Evolutionary conservation across 2,329 filamentous ascomycete genomes (phyloP).

Genomic region (Beauveria caledonica): DNA sequence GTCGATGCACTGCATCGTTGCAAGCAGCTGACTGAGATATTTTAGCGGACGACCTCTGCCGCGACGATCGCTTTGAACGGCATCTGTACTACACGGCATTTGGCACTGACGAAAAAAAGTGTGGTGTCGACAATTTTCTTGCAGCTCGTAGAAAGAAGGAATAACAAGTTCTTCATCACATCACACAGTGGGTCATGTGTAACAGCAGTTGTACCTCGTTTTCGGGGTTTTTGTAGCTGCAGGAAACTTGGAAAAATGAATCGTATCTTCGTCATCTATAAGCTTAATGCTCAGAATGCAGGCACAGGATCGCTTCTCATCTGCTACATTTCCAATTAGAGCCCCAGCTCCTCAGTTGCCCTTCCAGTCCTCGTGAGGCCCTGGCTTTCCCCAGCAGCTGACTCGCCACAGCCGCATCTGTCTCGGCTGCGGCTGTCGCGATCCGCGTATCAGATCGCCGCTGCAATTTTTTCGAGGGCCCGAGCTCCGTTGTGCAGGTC

Average conservation of each 20-base stretch:
- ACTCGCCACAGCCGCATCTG: conserved; percentile 20
- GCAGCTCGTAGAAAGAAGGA: background rate
- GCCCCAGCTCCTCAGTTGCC: conserved; percentile 16
- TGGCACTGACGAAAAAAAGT: conserved; percentile 4
- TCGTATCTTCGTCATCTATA: conserved; percentile 1
- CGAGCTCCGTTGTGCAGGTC: background rate
- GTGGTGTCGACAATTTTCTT: conserved; percentile 4
- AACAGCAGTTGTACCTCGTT: background rate
- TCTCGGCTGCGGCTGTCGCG: conserved; percentile 12
- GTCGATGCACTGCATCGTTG: background rate
- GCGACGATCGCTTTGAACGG: conserved; percentile 7
- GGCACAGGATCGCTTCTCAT: background rate
- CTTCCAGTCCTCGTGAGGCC: conserved; percentile 7
- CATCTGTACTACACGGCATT: conserved; percentile 7
- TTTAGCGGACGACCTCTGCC: conserved; percentile 7
- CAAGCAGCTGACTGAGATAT: background rate
- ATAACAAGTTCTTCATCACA: background rate
- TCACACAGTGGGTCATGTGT: background rate
- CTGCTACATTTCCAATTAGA: conserved; percentile 15
- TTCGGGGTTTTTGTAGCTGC: background rate
- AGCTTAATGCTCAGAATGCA: background rate
- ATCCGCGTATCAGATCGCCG: background rate
- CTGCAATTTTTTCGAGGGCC: background rate
- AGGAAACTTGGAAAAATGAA: background rate
- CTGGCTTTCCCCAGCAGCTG: conserved; percentile 8